These are phyloP conservation scores for Endogone sp. DNA, from an alignment of 192 early-diverging fungal species.

Conservation along the genomic window DNA sequence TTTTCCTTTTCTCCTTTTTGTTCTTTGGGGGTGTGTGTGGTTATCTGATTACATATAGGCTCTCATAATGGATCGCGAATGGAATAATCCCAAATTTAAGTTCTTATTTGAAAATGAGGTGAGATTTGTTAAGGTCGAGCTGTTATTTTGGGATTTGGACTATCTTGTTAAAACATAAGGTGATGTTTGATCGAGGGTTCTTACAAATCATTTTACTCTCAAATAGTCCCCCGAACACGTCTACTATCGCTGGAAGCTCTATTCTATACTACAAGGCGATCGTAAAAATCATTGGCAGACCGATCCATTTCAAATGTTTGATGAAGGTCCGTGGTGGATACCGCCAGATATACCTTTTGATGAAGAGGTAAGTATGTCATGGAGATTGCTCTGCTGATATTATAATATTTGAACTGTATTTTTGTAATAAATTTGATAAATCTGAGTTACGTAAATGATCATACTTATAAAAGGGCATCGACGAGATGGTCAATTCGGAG, in stretches of 20 bases:
- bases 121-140: conserved; percentile 19
- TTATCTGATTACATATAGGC: conserved; percentile 26
- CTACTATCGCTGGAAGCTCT: conserved; percentile 93
- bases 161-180: too few relatives aligned
- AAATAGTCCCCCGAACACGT: conserved; percentile 65
- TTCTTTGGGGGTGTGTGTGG: too few relatives aligned
- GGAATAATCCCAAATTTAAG: conserved; percentile 57
- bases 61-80: conserved; percentile 58
- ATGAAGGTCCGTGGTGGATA: conserved; percentile 76
- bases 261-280: conserved; percentile 85
- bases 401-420: conserved; percentile 28
- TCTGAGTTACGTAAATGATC: too few relatives aligned
- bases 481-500: conserved; percentile 34
- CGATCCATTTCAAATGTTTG: conserved; percentile 85
- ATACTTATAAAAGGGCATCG: conserved; percentile 14
- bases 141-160: too few relatives aligned
- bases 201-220: not conserved
- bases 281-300: conserved; percentile 64
- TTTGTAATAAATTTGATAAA: conserved; percentile 1
- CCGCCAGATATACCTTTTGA: conserved; percentile 75
- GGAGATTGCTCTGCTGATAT: conserved; percentile 30
- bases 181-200: not conserved
- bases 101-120: conserved; percentile 76
- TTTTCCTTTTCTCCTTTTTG: too few relatives aligned
- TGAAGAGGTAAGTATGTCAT: conserved; percentile 59